Base-by-base conservation (phyloP, 176 grass and related monocot genomes). In the Ensete ventricosum region DNA sequence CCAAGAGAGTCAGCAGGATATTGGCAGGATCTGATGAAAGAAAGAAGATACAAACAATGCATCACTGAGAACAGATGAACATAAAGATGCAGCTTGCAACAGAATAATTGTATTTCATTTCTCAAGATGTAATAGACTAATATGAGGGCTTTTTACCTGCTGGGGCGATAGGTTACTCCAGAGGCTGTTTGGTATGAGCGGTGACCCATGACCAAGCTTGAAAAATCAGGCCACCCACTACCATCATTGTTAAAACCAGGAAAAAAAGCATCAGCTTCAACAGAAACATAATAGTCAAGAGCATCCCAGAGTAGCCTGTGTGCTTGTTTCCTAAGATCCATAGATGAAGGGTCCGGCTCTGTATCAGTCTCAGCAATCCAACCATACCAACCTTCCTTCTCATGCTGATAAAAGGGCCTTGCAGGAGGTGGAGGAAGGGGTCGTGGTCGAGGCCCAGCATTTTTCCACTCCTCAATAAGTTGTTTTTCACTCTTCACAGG, bases 331-430 rank as follows among this genome's bases (percentile, higher is more conserved):
- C 96, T 91, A 73, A 89, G 73, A 81, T 91, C 91, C 72, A 76
- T 51, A 0, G 82, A 83, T 9, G 75, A 87, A 22, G 88, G 73
- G 77, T 85, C 86, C 0, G 96, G 96, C 76, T 99, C 96, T 29
- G 27, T 84, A 6, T 87, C 91, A 64, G 85, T 86, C 79, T 94
- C 96, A 62, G 88, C 88, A 77, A 99, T 87, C 96, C 96, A 99
- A n/a, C 91, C 96, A 88, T 99, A 99, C 96, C 96, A 99, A 2
- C 96, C 96, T 87, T 88, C 86, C 77, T 99, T 99, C 79, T 99
- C 96, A 67, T 99, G 91, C 3, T 82, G 84, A 83, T 99, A 99
- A 62, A 94, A 91, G 21, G 96, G 96, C 74, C 96, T 88, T 66
- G 88, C 91, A 49, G 96, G 96, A 80, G 96, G 96, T 52, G 96